phyloP scores from a whole-genome alignment of 1,284 basidiomycete genomes.

The Hemileia vastatrix region DNA sequence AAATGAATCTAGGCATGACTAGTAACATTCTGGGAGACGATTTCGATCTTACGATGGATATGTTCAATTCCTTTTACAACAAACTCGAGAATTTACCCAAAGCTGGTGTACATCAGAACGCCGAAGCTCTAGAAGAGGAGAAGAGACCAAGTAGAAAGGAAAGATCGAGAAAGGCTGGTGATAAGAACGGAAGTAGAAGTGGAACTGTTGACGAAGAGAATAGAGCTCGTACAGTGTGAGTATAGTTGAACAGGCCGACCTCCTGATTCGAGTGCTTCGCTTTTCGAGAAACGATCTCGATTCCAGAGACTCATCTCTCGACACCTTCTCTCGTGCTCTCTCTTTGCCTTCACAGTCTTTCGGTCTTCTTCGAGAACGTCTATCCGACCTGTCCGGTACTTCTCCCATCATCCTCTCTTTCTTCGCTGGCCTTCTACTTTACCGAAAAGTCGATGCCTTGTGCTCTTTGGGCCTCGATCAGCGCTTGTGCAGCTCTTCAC shows the following conservation, averaged over 20 bases:
- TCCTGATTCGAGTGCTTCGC: too few relatives aligned
- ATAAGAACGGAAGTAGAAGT: not conserved
- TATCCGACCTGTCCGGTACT: conserved; percentile 35
- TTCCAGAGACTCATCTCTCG: too few relatives aligned
- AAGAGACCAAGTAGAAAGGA: not conserved
- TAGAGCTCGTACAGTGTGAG: not conserved
- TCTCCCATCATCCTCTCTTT: conserved; percentile 33
- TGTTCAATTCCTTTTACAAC: conserved; percentile 26
- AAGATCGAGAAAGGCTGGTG: not conserved
- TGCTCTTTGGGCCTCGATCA: conserved; percentile 33
- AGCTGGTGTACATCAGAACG: conserved; percentile 26
- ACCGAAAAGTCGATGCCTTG: conserved; percentile 33
- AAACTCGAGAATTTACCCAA: conserved; percentile 36
- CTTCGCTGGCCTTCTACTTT: conserved; percentile 35
- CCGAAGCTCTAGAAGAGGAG: not conserved
- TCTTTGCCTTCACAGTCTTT: conserved; percentile 22
- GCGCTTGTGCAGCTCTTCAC: conserved; percentile 32
- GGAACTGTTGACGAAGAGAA: not conserved
- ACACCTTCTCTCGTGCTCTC: too few relatives aligned
- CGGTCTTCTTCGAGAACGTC: conserved; percentile 35
- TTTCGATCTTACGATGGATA: not conserved
- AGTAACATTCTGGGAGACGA: not conserved
- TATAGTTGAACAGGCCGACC: not conserved
- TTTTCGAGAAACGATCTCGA: too few relatives aligned
- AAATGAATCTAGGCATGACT: not conserved